A percentile compares a stretch with the other conserved stretches of the same genome.
Conservation (phyloP, 208 protist genomes). For the Leishmania guyanensis region DNA sequence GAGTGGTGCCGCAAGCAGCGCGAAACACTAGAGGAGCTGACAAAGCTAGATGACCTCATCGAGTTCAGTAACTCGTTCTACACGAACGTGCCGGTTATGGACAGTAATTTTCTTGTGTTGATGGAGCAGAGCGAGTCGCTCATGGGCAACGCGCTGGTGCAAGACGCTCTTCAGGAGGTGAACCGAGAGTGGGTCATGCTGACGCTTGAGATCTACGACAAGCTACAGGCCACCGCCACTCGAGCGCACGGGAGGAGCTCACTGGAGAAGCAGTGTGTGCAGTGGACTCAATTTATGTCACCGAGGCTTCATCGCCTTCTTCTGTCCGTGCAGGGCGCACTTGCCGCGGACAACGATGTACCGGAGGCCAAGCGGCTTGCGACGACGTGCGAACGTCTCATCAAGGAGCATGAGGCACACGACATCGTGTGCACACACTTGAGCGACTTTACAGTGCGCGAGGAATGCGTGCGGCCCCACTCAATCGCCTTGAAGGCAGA, state of each 20-base stretch:
- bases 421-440: conserved; percentile 69
- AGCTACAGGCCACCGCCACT: conserved; percentile 39
- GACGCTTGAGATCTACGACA: conserved; percentile 62
- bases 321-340: conserved; percentile 20
- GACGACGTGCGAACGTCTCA: conserved; percentile 41
- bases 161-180: conserved; percentile 75
- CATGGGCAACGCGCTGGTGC: conserved; percentile 49
- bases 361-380: conserved; percentile 20
- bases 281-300: conserved; percentile 40
- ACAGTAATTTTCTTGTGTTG: conserved; percentile 86
- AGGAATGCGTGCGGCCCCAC: conserved; percentile 71
- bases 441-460: conserved; percentile 66
- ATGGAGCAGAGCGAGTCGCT: conserved; percentile 73
- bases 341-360: conserved; percentile 11
- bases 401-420: conserved; percentile 53
- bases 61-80: conserved; percentile 77
- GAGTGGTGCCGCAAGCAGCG: conserved; percentile 84
- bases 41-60: conserved; percentile 48
- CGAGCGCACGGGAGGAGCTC: conserved; percentile 42
- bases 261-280: conserved; percentile 50
- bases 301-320: conserved; percentile 29
- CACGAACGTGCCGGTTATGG: conserved; percentile 82
- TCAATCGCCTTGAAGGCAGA: conserved; percentile 55
- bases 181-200: conserved; percentile 76
- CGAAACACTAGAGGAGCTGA: conserved; percentile 60